Percentiles rank a stretch among this genome's conserved stretches.
Evolutionary conservation across 1,284 basidiomycete genomes (phyloP).

Genomic region (Wallemia ichthyophaga): DNA sequence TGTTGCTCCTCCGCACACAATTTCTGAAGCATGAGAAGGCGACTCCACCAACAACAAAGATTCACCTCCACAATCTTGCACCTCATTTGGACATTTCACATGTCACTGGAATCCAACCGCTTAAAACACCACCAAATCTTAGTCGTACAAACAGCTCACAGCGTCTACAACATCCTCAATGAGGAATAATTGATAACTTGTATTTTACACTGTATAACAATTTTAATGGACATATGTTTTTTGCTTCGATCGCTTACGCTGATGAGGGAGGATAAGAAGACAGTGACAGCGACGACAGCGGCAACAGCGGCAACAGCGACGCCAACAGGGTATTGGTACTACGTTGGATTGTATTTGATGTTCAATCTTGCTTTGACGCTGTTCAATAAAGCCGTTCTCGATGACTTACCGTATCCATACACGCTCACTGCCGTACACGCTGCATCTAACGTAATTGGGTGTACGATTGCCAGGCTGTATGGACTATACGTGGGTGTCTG

Average conservation of each 20-base stretch:
- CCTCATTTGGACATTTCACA: not conserved
- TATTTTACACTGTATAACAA: not conserved
- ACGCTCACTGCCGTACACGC: slow-evolving; percentile 10
- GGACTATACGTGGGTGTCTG: not conserved
- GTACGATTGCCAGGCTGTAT: not conserved
- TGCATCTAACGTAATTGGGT: not conserved
- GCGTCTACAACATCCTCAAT: not conserved
- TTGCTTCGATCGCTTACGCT: no score
- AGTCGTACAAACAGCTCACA: not conserved
- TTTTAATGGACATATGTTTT: not conserved
- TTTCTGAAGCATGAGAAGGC: not conserved
- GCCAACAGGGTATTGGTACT: slow-evolving; percentile 14
- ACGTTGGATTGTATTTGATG: slow-evolving; percentile 51
- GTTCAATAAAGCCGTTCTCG: slow-evolving; percentile 69
- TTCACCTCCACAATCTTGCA: not conserved
- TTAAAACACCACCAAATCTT: not conserved
- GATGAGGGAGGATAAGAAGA: no score
- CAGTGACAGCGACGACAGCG: no score
- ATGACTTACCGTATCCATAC: slow-evolving; percentile 72
- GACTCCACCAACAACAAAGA: not conserved
- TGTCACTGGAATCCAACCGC: not conserved
- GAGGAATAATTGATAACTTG: no score
- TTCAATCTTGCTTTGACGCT: slow-evolving; percentile 70
- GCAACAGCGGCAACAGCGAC: no score
- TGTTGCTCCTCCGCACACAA: not conserved